phyloP scores from a whole-genome alignment of 2,329 filamentous ascomycete genomes.

The Chaetomium olivaceum region DNA sequence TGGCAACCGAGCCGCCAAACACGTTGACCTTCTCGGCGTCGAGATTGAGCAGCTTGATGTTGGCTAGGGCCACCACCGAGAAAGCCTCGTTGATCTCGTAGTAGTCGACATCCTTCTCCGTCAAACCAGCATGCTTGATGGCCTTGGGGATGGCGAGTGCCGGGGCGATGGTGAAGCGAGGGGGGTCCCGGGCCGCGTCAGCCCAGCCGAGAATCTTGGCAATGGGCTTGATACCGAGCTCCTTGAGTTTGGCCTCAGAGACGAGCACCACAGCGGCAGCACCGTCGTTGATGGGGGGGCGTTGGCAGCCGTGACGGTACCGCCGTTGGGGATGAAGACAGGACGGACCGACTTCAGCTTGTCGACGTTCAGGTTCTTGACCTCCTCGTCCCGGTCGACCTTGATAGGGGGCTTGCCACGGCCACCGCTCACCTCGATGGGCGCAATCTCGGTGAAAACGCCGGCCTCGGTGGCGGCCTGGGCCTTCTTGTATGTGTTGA shows the following conservation, averaged over 20 bases:
- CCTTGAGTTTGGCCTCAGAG: constrained; percentile 90
- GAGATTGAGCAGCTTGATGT: constrained; percentile 86
- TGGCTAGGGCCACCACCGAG: constrained; percentile 92
- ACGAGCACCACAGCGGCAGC: constrained; percentile 90
- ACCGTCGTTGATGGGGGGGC: constrained; percentile 93
- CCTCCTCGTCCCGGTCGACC: constrained; percentile 88
- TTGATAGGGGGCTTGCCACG: constrained; percentile 84
- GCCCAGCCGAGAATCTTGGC: constrained; percentile 98
- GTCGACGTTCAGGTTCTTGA: constrained; percentile 86
- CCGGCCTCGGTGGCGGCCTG: constrained; percentile 81
- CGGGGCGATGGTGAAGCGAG: constrained; percentile 94
- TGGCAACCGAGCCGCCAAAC: constrained; percentile 90
- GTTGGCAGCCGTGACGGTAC: constrained; percentile 94
- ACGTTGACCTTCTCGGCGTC: constrained; percentile 88
- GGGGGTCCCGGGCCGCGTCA: constrained; percentile 86
- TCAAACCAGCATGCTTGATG: constrained; percentile 86
- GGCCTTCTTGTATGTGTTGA: constrained; percentile 91
- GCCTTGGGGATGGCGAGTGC: constrained; percentile 96
- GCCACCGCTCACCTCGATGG: constrained; percentile 82
- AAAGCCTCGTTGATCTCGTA: constrained; percentile 99
- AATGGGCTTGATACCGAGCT: constrained; percentile 85
- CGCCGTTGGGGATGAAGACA: constrained; percentile 74
- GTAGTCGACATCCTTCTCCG: constrained; percentile 76
- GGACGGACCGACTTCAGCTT: constrained; percentile 85
- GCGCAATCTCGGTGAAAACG: constrained; percentile 85